Evolutionary conservation across 768 basidiomycete genomes (phyloP), one percentile per base, ranked within the genome.

Genomic region (Panus rudis): DNA sequence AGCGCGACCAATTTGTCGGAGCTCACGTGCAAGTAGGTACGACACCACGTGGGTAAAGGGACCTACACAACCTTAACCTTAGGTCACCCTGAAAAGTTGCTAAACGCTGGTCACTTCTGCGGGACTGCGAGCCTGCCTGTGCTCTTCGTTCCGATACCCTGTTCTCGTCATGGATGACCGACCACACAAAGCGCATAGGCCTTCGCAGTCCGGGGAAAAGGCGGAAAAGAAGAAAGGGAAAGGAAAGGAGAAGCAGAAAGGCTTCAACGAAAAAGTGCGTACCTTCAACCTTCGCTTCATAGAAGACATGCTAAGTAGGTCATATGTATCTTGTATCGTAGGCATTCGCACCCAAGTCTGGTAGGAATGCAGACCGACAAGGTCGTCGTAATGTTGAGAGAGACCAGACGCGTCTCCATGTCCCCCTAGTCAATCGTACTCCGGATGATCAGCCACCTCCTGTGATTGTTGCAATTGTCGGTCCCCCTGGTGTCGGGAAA

Each of bases 401-500:
- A 42, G 92, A 96, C 60, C 94, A 99, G 65, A 89, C 90, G 2
- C 77, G 92, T 32, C 74, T 99, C 1, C 96, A 99, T 62, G 96
- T 98, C 6, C 96, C 96, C 12, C 77, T 96, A 22, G 89, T 98
- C 41, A 84, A 97, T 62, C 78, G 96, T 39, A 97, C 92, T 8
- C 94, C 96, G 4, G 84, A 92, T 48, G 81, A 85, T 42, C 77
- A 81, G 31, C 91, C 96, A 2, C 94, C 96, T 2, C 96, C 96
- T 4, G 79, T 98, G 53, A 79, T 98, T 47, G 78, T 99, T 26
- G 94, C 93, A 21, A 76, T 99, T 39, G 93, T 97, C 28, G 96
- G 96, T 1, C 93, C 96, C 22, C 84, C 93, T 2, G 96, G 96
- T 6, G 96, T 97, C 22, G 96, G 96, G 43, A 99, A 98, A 63